Base-by-base conservation (phyloP, 331 rosid species). In the Malus hybrid region DNA sequence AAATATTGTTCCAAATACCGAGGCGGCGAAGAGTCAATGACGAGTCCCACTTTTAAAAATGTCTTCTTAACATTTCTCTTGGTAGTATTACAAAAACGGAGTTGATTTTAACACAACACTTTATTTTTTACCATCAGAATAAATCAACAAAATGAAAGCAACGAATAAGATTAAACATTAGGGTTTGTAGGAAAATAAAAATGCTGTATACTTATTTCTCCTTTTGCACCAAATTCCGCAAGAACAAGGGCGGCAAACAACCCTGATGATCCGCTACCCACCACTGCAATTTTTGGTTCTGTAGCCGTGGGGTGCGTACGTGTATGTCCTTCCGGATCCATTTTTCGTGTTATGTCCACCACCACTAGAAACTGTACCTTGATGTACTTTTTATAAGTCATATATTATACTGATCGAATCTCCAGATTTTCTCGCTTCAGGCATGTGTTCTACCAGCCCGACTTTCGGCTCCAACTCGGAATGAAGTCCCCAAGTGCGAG, bases 191-290 rank as follows among this genome's bases (percentile, higher is more conserved):
- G 46, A 2, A 39, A 39, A 39, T 39, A 39, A 39, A 39, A 39
- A 9, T 9, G 46, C 46, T 2, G 46, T 39, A 2, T 3, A 39
- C 46, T 39, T 39, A 39, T 39, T 39, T 39, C 46, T 39, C 46
- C 46, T 39, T 39, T 36, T 36, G 44, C 44, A 39, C 46, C 99
- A 79, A 90, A 77, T 84, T 92, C 97, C 7, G 97, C 97, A 75
- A 95, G 97, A 79, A 90, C 97, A 78, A 95, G 93, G 64, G 97
- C 68, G 61, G 97, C 90, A 76, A 95, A 92, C 28, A 95, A 90
- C 76, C 99, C 99, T 13, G 99, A 81, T 56, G 99, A 97, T 67
- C 97, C 99, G 74, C 96, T 86, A 63, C 97, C 99, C 77, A 90
- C 97, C 27, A 89, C 88, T 1, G 86, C 97, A 84, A 95, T 80